Evolutionary conservation across 108 stramenopile genomes (phyloP), one percentile per base, ranked within the genome.

Genomic region (Fragilaria crotonensis): DNA sequence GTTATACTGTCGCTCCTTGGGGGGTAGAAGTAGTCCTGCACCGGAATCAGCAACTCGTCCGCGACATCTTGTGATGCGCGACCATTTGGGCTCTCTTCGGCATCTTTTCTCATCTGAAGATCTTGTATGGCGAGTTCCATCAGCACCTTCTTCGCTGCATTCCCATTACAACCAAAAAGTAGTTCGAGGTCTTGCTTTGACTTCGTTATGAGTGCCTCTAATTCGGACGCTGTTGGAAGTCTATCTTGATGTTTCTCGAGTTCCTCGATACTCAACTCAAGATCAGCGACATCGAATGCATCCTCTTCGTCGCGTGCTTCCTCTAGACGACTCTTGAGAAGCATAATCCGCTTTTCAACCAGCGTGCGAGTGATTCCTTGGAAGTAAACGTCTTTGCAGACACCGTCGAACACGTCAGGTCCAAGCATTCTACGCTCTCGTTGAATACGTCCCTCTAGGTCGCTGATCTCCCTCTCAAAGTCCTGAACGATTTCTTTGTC

Each of bases 1-100:
- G 36, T 11, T 41, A 41, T 41, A 41, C 36, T 41, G 14, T 41
- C 36, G 7, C 11, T 66, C 33, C 25, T 66, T 47, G 64, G 64
- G 29, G 11, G 57, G 20, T 53, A 26, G 20, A 60, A 58, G 27
- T 29, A 48, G 7, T 45, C 58, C n/a, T 60, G 58, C 52, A 44
- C 54, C 31, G 54, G 54, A 45, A 53, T 50, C 45, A 45, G 26
- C 31, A 54, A 52, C 25, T 51, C 60, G 31, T 23, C 30, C 22
- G 31, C 30, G 2, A 47, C 32, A 11, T 32, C 45, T 7, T 41
- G 14, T 11, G 7, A 7, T 41, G 36, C 11, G 14, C 36, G 36
- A 41, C 36, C 14, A 11, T 41, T 41, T 7, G 36, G 36, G 7
- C 7, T 7, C 7, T 7, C 11, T 14, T 41, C 36, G 7, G 36